A percentile compares a stretch with the other conserved stretches of the same genome.
Evolutionary conservation across 2,329 filamentous ascomycete species (phyloP).

Genomic region (Dactylella cylindrospora): DNA sequence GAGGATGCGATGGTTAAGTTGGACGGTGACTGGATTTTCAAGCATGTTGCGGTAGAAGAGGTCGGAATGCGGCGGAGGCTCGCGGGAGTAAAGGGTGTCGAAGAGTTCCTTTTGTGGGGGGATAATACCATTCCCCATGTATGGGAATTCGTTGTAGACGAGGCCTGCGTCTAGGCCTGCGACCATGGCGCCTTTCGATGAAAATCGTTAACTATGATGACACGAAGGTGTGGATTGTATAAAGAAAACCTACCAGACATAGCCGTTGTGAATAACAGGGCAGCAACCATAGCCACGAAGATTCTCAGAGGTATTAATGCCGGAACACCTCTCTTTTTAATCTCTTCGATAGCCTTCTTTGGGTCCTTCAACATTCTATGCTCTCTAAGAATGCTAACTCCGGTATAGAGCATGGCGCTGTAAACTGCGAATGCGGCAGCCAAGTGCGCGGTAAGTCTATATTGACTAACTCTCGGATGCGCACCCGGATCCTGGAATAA

Average conservation of each 20-base stretch:
- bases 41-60: slow-evolving; percentile 97
- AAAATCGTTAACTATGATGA: too few relatives aligned
- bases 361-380: slow-evolving; percentile 71
- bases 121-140: slow-evolving; percentile 89
- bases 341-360: slow-evolving; percentile 61
- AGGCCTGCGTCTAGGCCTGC: slow-evolving; percentile 93
- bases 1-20: slow-evolving; percentile 90
- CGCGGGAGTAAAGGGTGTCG: slow-evolving; percentile 46
- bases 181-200: slow-evolving; percentile 67
- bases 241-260: slow-evolving; percentile 72
- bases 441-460: slow-evolving; percentile 84
- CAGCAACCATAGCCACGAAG: slow-evolving; percentile 60
- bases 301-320: slow-evolving; percentile 37
- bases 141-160: slow-evolving; percentile 98
- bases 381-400: slow-evolving; percentile 77
- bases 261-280: slow-evolving; percentile 69
- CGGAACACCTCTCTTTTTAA: slow-evolving; percentile 54
- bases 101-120: slow-evolving; percentile 58
- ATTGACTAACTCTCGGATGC: slow-evolving; percentile 91
- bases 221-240: background rate
- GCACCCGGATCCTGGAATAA: slow-evolving; percentile 80
- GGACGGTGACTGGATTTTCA: slow-evolving; percentile 93
- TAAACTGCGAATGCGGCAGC: slow-evolving; percentile 91
- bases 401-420: slow-evolving; percentile 88
- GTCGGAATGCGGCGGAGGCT: slow-evolving; percentile 59